Evolutionary conservation across 192 early-diverging fungal genomes (phyloP), one percentile per base, ranked within the genome.

Genomic region (Entomortierella beljakovae): DNA sequence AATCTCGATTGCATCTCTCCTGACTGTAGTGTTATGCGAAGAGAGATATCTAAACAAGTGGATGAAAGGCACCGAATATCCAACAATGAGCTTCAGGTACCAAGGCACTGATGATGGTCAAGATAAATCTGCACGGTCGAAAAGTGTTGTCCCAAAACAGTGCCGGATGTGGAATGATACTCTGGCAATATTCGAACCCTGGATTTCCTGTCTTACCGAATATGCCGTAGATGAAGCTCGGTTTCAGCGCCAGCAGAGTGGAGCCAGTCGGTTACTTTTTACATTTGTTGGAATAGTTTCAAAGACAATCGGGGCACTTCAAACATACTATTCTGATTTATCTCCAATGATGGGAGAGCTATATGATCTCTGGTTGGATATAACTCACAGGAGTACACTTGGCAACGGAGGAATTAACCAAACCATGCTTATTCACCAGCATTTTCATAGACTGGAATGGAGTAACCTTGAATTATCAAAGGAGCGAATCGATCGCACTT

Each of bases 181-280:
- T 2, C n/a, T 64, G 22, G 54, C 37, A 22, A 29, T 79, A 6
- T 79, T 79, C 23, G 54, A 69, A 22, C 75, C 75, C 0, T 79
- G 75, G 75, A 26, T 79, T 9, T 58, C 66, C 5, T 79, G 75
- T 38, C 54, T 79, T n/a, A 79, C 75, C 8, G 35, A 70, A 3
- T 50, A 68, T 20, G 67, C 75, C 1, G 66, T 69, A 10, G 67
- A 65, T 26, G 75, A 79, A 26, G 35, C 37, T 8, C 66, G 37
- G 16, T 79, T 79, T 56, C 75, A 79, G 57, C 23, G 68, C 3
- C 75, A 79, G n/a, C 75, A 79, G 34, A 61, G 66, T 13, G 75
- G 75, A 2, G 75, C 75, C 7, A 79, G 75, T 50, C 57, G 75
- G 22, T 18, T 79, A 31, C 55, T 79, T 3, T 79, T 79, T 35